Evolutionary conservation across 1,139 yeast genomes (phyloP).

Genomic region (Candida buenavistaensis): DNA sequence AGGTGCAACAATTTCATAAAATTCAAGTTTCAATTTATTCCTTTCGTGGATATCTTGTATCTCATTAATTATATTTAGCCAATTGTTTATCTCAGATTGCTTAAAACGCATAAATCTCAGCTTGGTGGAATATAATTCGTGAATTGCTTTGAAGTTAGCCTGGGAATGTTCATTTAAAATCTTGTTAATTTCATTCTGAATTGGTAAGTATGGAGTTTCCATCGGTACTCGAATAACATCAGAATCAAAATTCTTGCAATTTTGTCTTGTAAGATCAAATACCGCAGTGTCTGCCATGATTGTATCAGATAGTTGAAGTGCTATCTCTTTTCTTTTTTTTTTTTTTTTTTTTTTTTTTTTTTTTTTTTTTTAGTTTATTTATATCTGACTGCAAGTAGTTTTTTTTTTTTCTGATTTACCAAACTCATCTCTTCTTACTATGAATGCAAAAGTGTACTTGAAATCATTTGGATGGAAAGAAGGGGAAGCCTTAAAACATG

Average conservation of each 20-base stretch:
- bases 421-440: slow-evolving; percentile 21
- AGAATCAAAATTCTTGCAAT: too few species aligned
- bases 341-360: too few species aligned
- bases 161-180: too few species aligned
- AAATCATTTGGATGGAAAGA: slow-evolving; percentile 87
- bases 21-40: slow-evolving; percentile 15
- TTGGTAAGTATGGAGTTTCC: too few species aligned
- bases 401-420: neutral
- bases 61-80: slow-evolving; percentile 24
- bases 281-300: too few species aligned
- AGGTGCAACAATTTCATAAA: slow-evolving; percentile 18
- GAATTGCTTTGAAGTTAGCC: slow-evolving; percentile 13
- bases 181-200: too few species aligned
- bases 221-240: too few species aligned
- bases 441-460: slow-evolving; percentile 78
- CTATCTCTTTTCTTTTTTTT: too few species aligned
- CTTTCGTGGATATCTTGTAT: slow-evolving; percentile 17
- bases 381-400: too few species aligned
- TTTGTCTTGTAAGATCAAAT: too few species aligned
- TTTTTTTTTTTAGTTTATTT: too few species aligned
- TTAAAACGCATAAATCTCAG: slow-evolving; percentile 20
- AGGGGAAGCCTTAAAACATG: slow-evolving; percentile 79
- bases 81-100: slow-evolving; percentile 25
- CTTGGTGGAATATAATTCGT: slow-evolving; percentile 21
- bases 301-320: too few species aligned